These are phyloP conservation scores for Saitozyma sp. DNA, from an alignment of 768 basidiomycete genomes.

Conservation along the genomic window DNA sequence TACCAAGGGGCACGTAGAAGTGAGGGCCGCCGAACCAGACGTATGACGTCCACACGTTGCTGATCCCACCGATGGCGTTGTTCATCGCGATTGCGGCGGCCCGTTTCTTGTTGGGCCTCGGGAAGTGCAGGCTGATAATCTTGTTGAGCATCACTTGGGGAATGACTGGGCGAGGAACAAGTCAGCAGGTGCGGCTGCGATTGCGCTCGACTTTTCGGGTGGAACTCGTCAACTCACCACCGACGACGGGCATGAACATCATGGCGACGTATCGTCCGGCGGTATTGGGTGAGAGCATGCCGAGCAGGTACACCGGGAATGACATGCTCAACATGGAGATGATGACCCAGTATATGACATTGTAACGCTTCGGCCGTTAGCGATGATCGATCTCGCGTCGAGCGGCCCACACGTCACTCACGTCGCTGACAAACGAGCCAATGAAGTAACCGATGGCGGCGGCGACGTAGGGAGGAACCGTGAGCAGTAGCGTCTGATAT, in stretches of 20 bases:
- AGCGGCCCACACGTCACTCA: too few species aligned
- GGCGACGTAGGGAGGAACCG: slow-evolving; percentile 31
- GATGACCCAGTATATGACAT: neutral
- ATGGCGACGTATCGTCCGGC: slow-evolving; percentile 24
- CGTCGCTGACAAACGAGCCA: too few species aligned
- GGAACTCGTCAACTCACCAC: too few species aligned
- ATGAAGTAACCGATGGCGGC: slow-evolving; percentile 10
- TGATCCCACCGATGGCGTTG: slow-evolving; percentile 42
- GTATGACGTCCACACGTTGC: slow-evolving; percentile 40
- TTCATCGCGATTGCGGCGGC: slow-evolving; percentile 43
- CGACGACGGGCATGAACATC: slow-evolving; percentile 17
- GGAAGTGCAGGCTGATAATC: slow-evolving; percentile 37
- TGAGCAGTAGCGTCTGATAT: slow-evolving; percentile 18
- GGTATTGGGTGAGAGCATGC: slow-evolving; percentile 4
- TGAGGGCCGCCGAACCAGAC: slow-evolving; percentile 30
- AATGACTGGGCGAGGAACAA: slow-evolving; percentile 17
- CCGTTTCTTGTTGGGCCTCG: slow-evolving; percentile 43
- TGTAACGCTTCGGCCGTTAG: too few species aligned
- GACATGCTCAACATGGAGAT: slow-evolving; percentile 7
- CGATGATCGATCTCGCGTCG: too few species aligned
- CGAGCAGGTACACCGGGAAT: neutral
- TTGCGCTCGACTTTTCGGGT: too few species aligned
- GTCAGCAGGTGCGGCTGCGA: too few species aligned
- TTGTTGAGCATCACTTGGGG: slow-evolving; percentile 47
- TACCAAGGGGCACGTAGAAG: slow-evolving; percentile 37